Conservation (phyloP, 1,284 basidiomycete genomes). For the Ustilago tritici region DNA sequence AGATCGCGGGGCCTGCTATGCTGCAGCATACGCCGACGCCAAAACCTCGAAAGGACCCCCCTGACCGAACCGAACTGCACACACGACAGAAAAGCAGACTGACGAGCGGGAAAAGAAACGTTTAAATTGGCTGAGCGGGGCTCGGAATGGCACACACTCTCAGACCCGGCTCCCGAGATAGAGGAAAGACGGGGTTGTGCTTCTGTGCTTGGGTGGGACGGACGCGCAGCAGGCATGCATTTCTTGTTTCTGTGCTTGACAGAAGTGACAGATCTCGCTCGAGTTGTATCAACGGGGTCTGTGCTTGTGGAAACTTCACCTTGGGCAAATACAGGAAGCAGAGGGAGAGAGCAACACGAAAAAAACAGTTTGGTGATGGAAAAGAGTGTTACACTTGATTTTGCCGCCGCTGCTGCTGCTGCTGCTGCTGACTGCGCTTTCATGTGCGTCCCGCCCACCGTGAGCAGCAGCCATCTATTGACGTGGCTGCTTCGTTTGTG, state of each 20-base stretch:
- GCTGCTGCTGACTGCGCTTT: background rate
- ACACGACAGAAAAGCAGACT: background rate
- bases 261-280: background rate
- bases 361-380: background rate
- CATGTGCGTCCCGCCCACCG: conserved; percentile 14
- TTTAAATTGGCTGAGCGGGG: background rate
- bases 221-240: conserved; percentile 14
- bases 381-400: background rate
- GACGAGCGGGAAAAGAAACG: conserved; percentile 1
- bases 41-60: background rate
- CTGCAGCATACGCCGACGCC: conserved; percentile 1
- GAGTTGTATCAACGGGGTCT: background rate
- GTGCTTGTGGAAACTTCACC: background rate
- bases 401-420: background rate
- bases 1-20: background rate
- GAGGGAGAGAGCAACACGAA: background rate
- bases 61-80: background rate
- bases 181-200: no score
- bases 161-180: no score
- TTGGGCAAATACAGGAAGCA: background rate
- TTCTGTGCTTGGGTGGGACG: background rate
- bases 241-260: background rate
- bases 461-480: background rate
- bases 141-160: background rate
- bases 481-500: background rate